Evolutionary conservation across 768 basidiomycete genomes (phyloP).

Genomic region (Chiua virens): DNA sequence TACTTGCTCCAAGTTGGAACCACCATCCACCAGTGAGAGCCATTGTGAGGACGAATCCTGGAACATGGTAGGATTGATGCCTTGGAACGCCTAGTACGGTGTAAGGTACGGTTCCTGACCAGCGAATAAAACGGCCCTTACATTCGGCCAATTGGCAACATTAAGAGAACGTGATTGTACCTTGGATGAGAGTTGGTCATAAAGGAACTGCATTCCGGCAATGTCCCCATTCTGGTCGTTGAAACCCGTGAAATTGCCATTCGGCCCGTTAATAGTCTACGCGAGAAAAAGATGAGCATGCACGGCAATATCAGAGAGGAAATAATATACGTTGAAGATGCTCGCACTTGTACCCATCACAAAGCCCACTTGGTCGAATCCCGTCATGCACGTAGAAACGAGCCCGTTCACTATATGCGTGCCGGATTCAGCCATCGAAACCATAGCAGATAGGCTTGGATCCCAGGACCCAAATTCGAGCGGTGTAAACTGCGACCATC

Average conservation of each 20-base stretch:
- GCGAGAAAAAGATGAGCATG: conserved; percentile 24
- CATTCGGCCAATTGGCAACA: conserved; percentile 70
- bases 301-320: background rate
- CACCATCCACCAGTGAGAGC: conserved; percentile 70
- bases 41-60: conserved; percentile 50
- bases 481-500: conserved; percentile 48
- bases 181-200: conserved; percentile 43
- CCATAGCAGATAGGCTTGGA: conserved; percentile 67
- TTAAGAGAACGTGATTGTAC: conserved; percentile 55
- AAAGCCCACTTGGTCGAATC: conserved; percentile 75
- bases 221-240: conserved; percentile 8
- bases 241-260: conserved; percentile 33
- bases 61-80: conserved; percentile 48
- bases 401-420: conserved; percentile 60
- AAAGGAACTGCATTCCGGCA: conserved; percentile 44
- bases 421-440: conserved; percentile 62
- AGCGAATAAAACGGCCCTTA: conserved; percentile 12
- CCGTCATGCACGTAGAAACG: conserved; percentile 63
- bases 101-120: background rate
- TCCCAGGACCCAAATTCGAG: conserved; percentile 75
- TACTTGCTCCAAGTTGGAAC: conserved; percentile 67
- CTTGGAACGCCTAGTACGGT: conserved; percentile 47
- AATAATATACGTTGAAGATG: conserved; percentile 54
- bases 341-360: conserved; percentile 75
- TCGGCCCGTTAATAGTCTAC: conserved; percentile 49